phyloP scores from a whole-genome alignment of 2,329 filamentous ascomycete species.

The Leptographium lundbergii region DNA sequence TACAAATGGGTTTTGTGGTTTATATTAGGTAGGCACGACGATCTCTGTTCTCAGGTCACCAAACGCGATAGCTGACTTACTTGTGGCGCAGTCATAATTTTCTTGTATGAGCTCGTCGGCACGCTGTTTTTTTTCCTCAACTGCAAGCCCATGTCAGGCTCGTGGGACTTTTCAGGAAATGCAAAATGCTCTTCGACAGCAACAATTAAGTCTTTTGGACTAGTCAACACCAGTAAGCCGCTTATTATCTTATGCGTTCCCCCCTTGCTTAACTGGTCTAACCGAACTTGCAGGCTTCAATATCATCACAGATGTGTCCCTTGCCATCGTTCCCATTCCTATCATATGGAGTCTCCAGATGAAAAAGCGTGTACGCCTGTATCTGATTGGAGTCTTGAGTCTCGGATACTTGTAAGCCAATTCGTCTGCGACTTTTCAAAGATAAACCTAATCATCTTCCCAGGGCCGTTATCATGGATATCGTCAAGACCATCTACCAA shows the following conservation, averaged over 20 bases:
- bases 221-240: constrained; percentile 19
- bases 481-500: constrained; percentile 25
- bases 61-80: not conserved
- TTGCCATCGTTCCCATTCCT: constrained; percentile 27
- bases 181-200: constrained; percentile 11
- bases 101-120: constrained; percentile 12
- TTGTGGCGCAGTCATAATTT: not conserved
- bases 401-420: constrained; percentile 28
- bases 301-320: constrained; percentile 28
- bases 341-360: constrained; percentile 28
- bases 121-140: constrained; percentile 14
- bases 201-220: constrained; percentile 22
- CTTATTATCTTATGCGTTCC: not conserved
- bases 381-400: constrained; percentile 26
- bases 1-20: constrained; percentile 16
- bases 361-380: constrained; percentile 23
- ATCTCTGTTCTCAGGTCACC: not conserved
- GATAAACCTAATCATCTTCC: not conserved
- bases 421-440: not conserved
- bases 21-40: constrained; percentile 7
- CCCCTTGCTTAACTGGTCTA: not conserved
- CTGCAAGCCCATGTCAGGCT: constrained; percentile 13
- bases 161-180: constrained; percentile 12
- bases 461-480: constrained; percentile 26
- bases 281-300: constrained; percentile 19